These are phyloP conservation scores for Diplosphaera chodatii DNA, from an alignment of 139 green algal genomes.

Conservation along the genomic window DNA sequence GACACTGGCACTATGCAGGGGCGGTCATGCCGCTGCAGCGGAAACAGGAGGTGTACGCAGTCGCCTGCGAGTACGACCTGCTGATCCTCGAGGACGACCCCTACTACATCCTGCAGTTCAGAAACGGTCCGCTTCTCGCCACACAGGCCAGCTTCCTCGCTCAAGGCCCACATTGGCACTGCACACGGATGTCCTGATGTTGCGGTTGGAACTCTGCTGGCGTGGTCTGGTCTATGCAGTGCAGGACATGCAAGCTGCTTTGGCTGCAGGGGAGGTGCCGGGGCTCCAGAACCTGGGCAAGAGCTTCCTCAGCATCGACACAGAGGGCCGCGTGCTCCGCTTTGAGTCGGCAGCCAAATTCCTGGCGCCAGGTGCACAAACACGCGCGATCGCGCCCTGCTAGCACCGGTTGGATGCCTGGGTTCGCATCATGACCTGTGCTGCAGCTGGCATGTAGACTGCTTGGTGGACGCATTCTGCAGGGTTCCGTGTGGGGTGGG, in stretches of 20 bases:
- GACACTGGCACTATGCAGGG: too few species aligned
- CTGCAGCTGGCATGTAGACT: background rate
- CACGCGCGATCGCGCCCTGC: too few species aligned
- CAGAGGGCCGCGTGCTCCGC: conserved; percentile 12
- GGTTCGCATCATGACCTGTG: too few species aligned
- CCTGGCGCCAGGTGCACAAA: conserved; percentile 4
- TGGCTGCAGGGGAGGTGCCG: conserved; percentile 5
- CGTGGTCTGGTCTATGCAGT: too few species aligned
- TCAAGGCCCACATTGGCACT: too few species aligned
- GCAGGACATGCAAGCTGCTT: background rate
- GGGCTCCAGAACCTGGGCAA: conserved; percentile 1
- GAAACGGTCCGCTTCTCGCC: background rate
- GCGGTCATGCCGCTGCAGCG: conserved; percentile 1
- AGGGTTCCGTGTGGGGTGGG: conserved; percentile 10
- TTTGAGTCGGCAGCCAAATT: conserved; percentile 20
- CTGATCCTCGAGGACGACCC: conserved; percentile 24
- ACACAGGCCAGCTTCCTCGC: too few species aligned
- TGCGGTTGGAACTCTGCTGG: too few species aligned
- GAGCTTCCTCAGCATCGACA: conserved; percentile 16
- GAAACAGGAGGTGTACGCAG: conserved; percentile 4
- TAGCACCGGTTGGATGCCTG: too few species aligned
- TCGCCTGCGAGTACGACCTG: conserved; percentile 13
- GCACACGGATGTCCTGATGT: too few species aligned
- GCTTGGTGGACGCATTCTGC: too few species aligned
- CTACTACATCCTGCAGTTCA: conserved; percentile 21